phyloP scores from a whole-genome alignment of 139 green algal genomes.

The Mesotaenium endlicherianum region DNA sequence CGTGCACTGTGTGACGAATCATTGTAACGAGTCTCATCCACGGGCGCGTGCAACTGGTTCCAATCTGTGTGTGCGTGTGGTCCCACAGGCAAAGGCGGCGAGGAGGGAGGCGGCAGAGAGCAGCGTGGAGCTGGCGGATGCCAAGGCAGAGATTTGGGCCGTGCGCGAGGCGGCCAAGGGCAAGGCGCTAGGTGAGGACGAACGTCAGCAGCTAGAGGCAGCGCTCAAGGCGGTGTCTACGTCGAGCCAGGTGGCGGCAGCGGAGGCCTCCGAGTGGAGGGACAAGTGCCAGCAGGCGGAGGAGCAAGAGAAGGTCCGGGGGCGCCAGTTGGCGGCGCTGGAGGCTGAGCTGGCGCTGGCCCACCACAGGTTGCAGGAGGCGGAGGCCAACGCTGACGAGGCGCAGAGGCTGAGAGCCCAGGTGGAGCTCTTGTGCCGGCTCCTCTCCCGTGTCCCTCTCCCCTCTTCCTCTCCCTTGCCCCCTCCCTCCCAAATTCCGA shows the following conservation, averaged over 20 bases:
- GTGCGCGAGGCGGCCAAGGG: constrained; percentile 9
- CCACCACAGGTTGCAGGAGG: background rate
- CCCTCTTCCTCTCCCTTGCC: background rate
- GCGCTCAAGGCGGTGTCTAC: constrained; percentile 18
- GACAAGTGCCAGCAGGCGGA: constrained; percentile 12
- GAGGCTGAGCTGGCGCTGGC: constrained; percentile 38
- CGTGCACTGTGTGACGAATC: too few relatives aligned
- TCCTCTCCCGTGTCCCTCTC: background rate
- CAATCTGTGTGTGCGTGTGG: too few relatives aligned
- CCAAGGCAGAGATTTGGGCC: constrained; percentile 5
- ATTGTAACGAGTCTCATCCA: too few relatives aligned
- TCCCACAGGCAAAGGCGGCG: constrained; percentile 15
- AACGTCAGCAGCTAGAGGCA: constrained; percentile 22
- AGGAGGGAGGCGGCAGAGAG: constrained; percentile 32
- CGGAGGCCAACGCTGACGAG: constrained; percentile 25
- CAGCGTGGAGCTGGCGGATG: constrained; percentile 26
- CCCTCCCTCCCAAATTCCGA: background rate
- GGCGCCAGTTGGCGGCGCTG: background rate
- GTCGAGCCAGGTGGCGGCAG: background rate
- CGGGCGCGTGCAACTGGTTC: too few relatives aligned
- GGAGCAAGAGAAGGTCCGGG: background rate
- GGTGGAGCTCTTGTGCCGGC: background rate
- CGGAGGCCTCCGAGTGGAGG: constrained; percentile 1
- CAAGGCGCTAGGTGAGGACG: constrained; percentile 12
- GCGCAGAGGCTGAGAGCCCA: constrained; percentile 4